Evolutionary conservation across 2,329 filamentous ascomycete species (phyloP).

Genomic region (Aureobasidium melanogenum): DNA sequence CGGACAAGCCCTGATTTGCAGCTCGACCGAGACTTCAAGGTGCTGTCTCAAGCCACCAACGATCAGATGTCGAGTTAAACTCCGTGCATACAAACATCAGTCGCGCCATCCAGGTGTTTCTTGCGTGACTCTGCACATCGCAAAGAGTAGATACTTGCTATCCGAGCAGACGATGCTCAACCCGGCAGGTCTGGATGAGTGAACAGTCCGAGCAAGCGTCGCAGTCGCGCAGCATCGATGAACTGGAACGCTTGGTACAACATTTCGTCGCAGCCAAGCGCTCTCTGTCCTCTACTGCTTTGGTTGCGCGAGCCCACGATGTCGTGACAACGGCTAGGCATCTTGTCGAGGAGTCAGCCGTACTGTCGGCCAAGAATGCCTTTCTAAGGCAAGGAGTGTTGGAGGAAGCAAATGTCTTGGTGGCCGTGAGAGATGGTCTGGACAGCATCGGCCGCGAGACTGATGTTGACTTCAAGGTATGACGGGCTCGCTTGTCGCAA

Average conservation of each 20-base stretch:
- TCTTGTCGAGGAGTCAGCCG: slow-evolving; percentile 68
- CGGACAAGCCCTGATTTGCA: background rate
- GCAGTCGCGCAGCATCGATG: slow-evolving; percentile 32
- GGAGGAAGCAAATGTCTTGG: slow-evolving; percentile 35
- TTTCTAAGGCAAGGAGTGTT: slow-evolving; percentile 34
- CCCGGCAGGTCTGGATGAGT: slow-evolving; percentile 3
- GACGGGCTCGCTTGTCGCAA: background rate
- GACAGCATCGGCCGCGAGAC: slow-evolving; percentile 33
- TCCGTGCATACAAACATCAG: background rate
- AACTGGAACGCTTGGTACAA: slow-evolving; percentile 68
- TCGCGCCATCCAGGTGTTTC: slow-evolving; percentile 5
- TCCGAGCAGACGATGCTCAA: slow-evolving; percentile 1
- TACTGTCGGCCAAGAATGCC: slow-evolving; percentile 49
- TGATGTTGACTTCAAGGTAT: slow-evolving; percentile 35
- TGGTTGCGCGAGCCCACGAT: slow-evolving; percentile 76
- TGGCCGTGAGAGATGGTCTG: slow-evolving; percentile 35
- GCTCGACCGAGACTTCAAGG: background rate
- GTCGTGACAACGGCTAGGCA: slow-evolving; percentile 68
- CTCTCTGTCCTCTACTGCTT: slow-evolving; percentile 69
- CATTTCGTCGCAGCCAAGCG: slow-evolving; percentile 82
- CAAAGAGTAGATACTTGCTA: background rate
- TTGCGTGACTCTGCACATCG: background rate
- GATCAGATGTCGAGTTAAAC: background rate
- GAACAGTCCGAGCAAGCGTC: slow-evolving; percentile 31
- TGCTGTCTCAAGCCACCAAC: background rate